These are phyloP conservation scores for Cyberlindnera samutprakarnensis DNA, from an alignment of 805 yeast species.

Conservation along the genomic window DNA sequence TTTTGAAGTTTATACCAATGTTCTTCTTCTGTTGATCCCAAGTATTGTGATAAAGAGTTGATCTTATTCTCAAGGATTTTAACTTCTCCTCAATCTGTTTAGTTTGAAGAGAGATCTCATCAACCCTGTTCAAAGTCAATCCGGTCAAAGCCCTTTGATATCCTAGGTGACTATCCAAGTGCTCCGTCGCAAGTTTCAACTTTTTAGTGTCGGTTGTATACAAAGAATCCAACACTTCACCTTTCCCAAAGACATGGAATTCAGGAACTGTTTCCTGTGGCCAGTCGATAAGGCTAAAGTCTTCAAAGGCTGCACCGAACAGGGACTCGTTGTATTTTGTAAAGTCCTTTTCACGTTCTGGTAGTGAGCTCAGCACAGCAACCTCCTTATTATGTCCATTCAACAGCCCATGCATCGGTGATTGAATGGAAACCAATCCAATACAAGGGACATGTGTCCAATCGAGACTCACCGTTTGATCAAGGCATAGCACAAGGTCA, in stretches of 20 bases:
- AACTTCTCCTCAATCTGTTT: conserved; percentile 17
- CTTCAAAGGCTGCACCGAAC: conserved; percentile 1
- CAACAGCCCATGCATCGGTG: conserved; percentile 34
- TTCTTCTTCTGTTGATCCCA: conserved; percentile 32
- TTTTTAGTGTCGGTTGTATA: conserved; percentile 1
- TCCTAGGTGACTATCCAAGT: conserved; percentile 4
- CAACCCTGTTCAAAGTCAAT: conserved; percentile 28
- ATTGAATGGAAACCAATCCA: conserved; percentile 36
- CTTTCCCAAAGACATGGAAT: not conserved
- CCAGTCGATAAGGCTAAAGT: conserved; percentile 3
- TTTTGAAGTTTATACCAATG: conserved; percentile 36
- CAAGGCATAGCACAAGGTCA: conserved; percentile 42
- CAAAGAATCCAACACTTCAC: conserved; percentile 1
- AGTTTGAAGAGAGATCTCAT: conserved; percentile 22
- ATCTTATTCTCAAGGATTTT: conserved; percentile 24
- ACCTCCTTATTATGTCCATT: not conserved
- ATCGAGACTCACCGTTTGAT: conserved; percentile 25
- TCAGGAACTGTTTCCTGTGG: conserved; percentile 1
- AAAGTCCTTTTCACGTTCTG: conserved; percentile 2
- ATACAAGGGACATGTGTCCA: conserved; percentile 43
- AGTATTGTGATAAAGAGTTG: conserved; percentile 32
- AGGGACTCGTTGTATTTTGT: not conserved
- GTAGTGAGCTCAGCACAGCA: conserved; percentile 1
- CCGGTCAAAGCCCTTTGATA: conserved; percentile 32
- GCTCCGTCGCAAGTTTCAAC: not conserved